A percentile compares a stretch with the other conserved stretches of the same genome.
Evolutionary conservation across 306 rosid species (phyloP).

Genomic region (Fragaria ananassa): DNA sequence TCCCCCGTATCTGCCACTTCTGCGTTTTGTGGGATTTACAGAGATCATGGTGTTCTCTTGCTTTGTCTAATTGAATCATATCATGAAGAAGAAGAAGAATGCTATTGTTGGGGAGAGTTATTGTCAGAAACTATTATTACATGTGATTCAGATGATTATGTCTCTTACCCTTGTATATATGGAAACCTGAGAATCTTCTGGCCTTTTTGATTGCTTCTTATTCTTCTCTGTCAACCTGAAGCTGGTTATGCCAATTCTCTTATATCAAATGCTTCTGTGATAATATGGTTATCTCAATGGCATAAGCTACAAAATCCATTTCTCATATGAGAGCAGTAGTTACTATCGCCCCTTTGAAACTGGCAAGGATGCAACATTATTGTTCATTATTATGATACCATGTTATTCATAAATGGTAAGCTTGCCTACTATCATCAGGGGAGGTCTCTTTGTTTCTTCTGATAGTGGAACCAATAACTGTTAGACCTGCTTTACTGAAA

Average conservation of each 20-base stretch:
- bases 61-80: slow-evolving; percentile 11
- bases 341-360: slow-evolving; percentile 53
- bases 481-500: slow-evolving; percentile 22
- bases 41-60: slow-evolving; percentile 35
- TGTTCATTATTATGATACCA: slow-evolving; percentile 74
- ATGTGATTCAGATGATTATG: slow-evolving; percentile 30
- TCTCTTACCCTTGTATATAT: slow-evolving; percentile 22
- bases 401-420: slow-evolving; percentile 76
- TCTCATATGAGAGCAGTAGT: slow-evolving; percentile 44
- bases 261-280: slow-evolving; percentile 46
- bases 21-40: slow-evolving; percentile 23
- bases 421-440: slow-evolving; percentile 38
- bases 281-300: slow-evolving; percentile 45
- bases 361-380: slow-evolving; percentile 58
- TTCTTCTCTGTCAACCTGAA: slow-evolving; percentile 46
- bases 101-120: slow-evolving; percentile 33
- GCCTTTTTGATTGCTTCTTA: slow-evolving; percentile 40
- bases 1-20: slow-evolving; percentile 25
- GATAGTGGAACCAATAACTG: slow-evolving; percentile 17
- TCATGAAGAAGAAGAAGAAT: slow-evolving; percentile 35
- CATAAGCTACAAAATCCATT: slow-evolving; percentile 48
- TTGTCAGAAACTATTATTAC: slow-evolving; percentile 42
- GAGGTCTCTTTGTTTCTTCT: slow-evolving; percentile 12
- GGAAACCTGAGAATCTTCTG: slow-evolving; percentile 48
- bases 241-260: slow-evolving; percentile 44